Evolutionary conservation across 192 early-diverging fungal genomes (phyloP).

Genomic region (Linnemannia hyalina): DNA sequence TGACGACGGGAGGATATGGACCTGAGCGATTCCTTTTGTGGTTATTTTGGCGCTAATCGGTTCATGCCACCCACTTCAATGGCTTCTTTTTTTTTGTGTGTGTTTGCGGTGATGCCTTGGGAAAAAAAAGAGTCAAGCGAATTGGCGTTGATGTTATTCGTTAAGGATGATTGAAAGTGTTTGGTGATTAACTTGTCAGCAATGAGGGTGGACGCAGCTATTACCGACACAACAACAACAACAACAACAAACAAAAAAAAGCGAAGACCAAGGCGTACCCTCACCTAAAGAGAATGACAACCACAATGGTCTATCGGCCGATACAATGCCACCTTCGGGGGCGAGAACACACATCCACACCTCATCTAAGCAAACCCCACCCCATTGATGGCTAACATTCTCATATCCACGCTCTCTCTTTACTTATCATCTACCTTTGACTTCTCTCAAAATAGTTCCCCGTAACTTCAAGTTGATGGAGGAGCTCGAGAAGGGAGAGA

Average conservation of each 20-base stretch:
- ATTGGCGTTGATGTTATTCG: too few relatives aligned
- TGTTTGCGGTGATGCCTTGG: not conserved
- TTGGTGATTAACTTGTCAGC: too few relatives aligned
- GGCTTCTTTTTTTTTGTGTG: not conserved
- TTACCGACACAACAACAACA: too few relatives aligned
- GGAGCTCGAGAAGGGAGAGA: constrained; percentile 98
- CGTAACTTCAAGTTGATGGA: constrained; percentile 97
- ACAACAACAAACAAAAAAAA: too few relatives aligned
- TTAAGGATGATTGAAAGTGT: too few relatives aligned
- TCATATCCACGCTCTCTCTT: not conserved
- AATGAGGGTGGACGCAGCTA: too few relatives aligned
- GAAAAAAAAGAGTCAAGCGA: too few relatives aligned
- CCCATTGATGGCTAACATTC: not conserved
- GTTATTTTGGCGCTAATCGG: not conserved
- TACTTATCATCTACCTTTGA: not conserved
- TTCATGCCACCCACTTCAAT: not conserved
- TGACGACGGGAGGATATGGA: not conserved
- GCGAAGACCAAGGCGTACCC: too few relatives aligned
- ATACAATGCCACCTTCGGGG: too few relatives aligned
- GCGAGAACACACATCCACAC: not conserved
- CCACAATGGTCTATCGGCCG: too few relatives aligned
- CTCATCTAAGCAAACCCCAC: not conserved
- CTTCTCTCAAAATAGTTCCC: constrained; percentile 75
- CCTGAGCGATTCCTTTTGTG: not conserved
- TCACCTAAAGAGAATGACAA: too few relatives aligned